Percentiles rank a stretch among this genome's conserved stretches.
Conservation (phyloP, 352 stramenopile species). For the Pythium chondricola region DNA sequence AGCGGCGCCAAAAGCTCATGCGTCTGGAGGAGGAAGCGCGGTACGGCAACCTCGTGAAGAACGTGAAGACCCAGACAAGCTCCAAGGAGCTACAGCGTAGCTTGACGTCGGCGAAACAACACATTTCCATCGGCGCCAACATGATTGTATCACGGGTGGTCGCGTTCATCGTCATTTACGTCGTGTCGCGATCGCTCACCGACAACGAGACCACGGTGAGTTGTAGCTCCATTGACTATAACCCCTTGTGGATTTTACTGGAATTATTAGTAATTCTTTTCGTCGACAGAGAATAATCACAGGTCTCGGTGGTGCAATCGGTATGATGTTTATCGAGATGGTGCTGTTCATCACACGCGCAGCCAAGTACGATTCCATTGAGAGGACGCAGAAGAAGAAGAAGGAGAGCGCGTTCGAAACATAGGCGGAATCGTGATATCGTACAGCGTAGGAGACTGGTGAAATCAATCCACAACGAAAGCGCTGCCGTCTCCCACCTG, state of each 20-base stretch:
- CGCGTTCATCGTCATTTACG: slow-evolving; percentile 77
- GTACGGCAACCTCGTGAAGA: slow-evolving; percentile 69
- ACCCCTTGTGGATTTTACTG: neutral
- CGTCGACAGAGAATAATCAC: slow-evolving; percentile 43
- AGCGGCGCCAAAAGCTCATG: slow-evolving; percentile 52
- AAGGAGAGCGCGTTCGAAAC: slow-evolving; percentile 17
- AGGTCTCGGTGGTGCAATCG: slow-evolving; percentile 63
- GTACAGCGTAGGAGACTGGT: no score
- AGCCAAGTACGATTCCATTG: slow-evolving; percentile 58
- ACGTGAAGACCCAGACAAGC: slow-evolving; percentile 47
- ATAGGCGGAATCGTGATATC: no score
- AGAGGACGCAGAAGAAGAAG: slow-evolving; percentile 20
- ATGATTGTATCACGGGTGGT: slow-evolving; percentile 81
- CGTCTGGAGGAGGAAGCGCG: slow-evolving; percentile 76
- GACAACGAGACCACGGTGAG: slow-evolving; percentile 72
- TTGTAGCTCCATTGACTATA: neutral
- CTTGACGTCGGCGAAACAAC: slow-evolving; percentile 63
- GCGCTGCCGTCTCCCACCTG: no score
- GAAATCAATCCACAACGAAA: no score
- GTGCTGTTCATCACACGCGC: slow-evolving; percentile 76
- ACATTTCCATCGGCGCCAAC: slow-evolving; percentile 79
- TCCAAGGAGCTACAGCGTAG: slow-evolving; percentile 42
- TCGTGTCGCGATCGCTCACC: slow-evolving; percentile 55
- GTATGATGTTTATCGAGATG: slow-evolving; percentile 88
- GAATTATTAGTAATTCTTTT: slow-evolving; percentile 4